phyloP scores from a whole-genome alignment of 2,329 filamentous ascomycete genomes.

The Aspergillus oerlinghausenensis region DNA sequence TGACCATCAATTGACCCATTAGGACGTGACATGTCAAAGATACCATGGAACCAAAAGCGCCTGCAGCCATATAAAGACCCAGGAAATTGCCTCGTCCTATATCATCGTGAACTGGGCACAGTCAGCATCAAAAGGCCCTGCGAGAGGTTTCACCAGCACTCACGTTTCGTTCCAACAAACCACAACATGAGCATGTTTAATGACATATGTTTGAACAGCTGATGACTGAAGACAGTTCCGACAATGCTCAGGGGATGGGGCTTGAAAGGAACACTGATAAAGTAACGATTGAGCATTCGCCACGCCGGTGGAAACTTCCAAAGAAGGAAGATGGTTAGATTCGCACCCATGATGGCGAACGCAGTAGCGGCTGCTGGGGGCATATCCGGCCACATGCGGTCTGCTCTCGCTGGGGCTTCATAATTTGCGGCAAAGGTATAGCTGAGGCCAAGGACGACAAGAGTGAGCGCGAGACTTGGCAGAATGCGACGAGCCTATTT shows the following conservation, averaged over 20 bases:
- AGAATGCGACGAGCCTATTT: constrained; percentile 42
- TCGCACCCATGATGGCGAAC: constrained; percentile 46
- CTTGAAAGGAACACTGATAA: constrained; percentile 49
- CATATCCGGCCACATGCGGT: constrained; percentile 47
- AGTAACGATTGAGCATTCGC: constrained; percentile 54
- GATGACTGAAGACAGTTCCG: constrained; percentile 55
- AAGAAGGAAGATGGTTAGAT: constrained; percentile 47
- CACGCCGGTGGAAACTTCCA: constrained; percentile 53
- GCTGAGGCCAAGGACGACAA: constrained; percentile 38
- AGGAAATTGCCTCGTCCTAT: constrained; percentile 54
- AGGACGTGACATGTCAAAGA: constrained; percentile 45
- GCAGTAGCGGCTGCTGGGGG: constrained; percentile 51
- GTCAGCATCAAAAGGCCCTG: not conserved
- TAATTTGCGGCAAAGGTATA: constrained; percentile 47
- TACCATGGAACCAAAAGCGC: constrained; percentile 43
- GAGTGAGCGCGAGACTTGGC: constrained; percentile 39
- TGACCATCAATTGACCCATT: constrained; percentile 39
- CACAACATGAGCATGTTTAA: constrained; percentile 53
- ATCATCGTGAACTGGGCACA: constrained; percentile 48
- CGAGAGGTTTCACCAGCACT: constrained; percentile 10
- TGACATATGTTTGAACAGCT: constrained; percentile 48
- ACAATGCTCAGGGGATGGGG: constrained; percentile 51
- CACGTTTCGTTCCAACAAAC: constrained; percentile 50
- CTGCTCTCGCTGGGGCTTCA: constrained; percentile 42
- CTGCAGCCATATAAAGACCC: constrained; percentile 48